A percentile compares a stretch with the other conserved stretches of the same genome.
Conservation (phyloP, 2,329 filamentous ascomycete genomes). For the Xylariaceae sp. region DNA sequence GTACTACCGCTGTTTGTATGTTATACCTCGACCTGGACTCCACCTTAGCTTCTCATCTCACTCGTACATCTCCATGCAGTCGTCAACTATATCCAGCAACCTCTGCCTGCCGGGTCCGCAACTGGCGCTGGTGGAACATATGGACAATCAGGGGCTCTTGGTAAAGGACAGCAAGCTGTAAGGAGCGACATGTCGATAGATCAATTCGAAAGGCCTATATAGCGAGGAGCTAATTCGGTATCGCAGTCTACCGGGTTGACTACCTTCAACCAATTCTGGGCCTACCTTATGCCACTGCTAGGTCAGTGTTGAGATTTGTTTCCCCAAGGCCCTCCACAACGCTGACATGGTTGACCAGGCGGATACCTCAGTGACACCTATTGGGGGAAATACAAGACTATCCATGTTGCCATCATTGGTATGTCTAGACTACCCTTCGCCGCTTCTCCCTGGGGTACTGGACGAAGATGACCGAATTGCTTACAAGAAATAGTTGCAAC, state of each 20-base stretch:
- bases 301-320: constrained; percentile 18
- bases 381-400: constrained; percentile 61
- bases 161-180: constrained; percentile 36
- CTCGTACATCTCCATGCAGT: constrained; percentile 22
- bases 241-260: constrained; percentile 23
- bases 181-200: too few species aligned
- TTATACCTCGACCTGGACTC: constrained; percentile 12
- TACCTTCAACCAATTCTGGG: constrained; percentile 33
- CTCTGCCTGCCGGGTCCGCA: constrained; percentile 39
- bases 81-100: constrained; percentile 53
- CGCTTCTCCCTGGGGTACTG: background rate
- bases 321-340: background rate
- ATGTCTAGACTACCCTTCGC: background rate
- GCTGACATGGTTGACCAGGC: constrained; percentile 34
- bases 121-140: constrained; percentile 46
- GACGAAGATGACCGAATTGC: background rate
- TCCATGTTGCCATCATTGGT: constrained; percentile 38
- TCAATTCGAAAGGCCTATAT: too few species aligned
- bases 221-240: too few species aligned
- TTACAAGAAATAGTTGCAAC: constrained; percentile 44
- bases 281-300: constrained; percentile 31
- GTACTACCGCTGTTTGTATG: constrained; percentile 58
- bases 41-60: background rate
- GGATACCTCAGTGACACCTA: constrained; percentile 58
- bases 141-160: constrained; percentile 52